phyloP scores from a whole-genome alignment of 164 flowering plant genomes.

The Stephania cephalantha region DNA sequence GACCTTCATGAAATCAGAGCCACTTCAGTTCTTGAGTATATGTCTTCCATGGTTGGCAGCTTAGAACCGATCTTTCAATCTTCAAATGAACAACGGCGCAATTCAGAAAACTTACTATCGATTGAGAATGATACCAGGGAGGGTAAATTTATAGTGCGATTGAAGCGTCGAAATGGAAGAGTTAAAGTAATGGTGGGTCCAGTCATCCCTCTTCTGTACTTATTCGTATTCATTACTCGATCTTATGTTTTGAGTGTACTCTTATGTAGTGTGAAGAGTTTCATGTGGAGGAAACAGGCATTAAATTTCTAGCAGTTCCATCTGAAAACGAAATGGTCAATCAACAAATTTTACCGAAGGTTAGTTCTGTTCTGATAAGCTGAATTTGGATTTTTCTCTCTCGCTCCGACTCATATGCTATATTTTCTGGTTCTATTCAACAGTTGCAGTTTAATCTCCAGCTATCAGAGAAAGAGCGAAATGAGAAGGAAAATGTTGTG shows the following conservation, averaged over 20 bases:
- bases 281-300: conserved; percentile 45
- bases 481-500: conserved; percentile 72
- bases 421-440: conserved; percentile 8
- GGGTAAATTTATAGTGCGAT: conserved; percentile 58
- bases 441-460: conserved; percentile 90
- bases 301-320: conserved; percentile 47
- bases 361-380: conserved; percentile 17
- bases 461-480: conserved; percentile 74
- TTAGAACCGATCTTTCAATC: conserved; percentile 43
- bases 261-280: conserved; percentile 55
- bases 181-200: conserved; percentile 55
- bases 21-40: conserved; percentile 59
- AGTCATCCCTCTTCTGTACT: neutral
- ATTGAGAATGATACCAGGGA: conserved; percentile 38
- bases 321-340: conserved; percentile 35
- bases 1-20: conserved; percentile 63
- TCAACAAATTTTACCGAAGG: conserved; percentile 75
- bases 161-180: conserved; percentile 89
- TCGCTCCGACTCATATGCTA: neutral
- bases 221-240: neutral
- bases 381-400: neutral
- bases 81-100: conserved; percentile 27
- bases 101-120: conserved; percentile 26
- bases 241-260: conserved; percentile 12
- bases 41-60: conserved; percentile 70